phyloP scores from a whole-genome alignment of 805 yeast genomes.

The Cyberlindnera maritima region DNA sequence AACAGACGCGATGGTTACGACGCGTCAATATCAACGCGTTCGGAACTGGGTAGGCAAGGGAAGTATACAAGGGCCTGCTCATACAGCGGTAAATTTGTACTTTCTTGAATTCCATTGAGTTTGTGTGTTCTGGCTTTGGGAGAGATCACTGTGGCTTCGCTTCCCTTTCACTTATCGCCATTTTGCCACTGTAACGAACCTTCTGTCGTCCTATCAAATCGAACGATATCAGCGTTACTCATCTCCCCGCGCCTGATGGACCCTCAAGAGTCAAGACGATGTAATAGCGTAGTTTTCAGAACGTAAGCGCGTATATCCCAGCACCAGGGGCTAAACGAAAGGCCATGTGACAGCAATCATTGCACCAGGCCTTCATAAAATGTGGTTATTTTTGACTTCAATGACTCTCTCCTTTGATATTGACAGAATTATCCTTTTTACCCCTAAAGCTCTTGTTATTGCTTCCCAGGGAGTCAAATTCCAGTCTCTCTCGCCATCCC shows the following conservation, averaged over 20 bases:
- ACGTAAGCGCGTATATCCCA: neutral
- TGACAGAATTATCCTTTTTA: no score
- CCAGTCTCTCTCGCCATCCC: neutral
- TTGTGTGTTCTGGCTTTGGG: no score
- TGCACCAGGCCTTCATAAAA: neutral
- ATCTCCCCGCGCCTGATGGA: neutral
- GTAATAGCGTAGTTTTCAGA: neutral
- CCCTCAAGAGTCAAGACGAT: neutral
- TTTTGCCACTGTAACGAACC: neutral
- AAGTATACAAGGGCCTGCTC: no score
- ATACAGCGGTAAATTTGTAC: no score
- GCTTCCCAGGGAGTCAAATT: neutral
- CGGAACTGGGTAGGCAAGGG: no score
- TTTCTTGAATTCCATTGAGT: no score
- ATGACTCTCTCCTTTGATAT: no score
- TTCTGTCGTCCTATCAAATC: constrained; percentile 1
- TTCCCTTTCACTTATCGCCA: neutral
- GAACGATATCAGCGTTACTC: constrained; percentile 6
- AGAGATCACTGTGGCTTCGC: neutral
- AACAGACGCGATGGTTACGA: no score
- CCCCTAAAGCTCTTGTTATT: no score
- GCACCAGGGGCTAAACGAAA: neutral
- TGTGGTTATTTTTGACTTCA: neutral
- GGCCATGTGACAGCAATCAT: neutral
- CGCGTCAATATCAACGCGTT: no score